Evolutionary conservation across 495 filamentous ascomycete species (phyloP), one percentile per base, ranked within the genome.

Genomic region (Tuber microsphaerosporum): DNA sequence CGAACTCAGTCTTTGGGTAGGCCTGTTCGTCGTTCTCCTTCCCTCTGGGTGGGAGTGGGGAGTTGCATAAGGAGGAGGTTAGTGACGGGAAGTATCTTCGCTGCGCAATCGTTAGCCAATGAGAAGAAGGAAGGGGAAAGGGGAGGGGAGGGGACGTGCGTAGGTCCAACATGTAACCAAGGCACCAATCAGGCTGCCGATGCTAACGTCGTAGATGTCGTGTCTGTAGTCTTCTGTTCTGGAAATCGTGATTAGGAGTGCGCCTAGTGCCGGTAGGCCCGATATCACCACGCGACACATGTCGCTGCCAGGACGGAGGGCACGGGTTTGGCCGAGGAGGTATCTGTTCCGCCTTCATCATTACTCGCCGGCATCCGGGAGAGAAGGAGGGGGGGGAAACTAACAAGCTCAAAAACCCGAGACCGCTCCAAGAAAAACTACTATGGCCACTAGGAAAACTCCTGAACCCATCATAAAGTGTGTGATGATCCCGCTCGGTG

Each of bases 211-310:
- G 71, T 91, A 97, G 7, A 96, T 92, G 82, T 98, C 96, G 79
- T 99, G 95, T 41, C 95, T 85, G 82, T 99, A 99, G 83, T 99
- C 95, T 82, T 97, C 91, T 71, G 92, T 90, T 10, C 95, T 88
- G n/a, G 91, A 94, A 69, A 97, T 92, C 2, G 94, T 94, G 77
- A 98, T 93, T 86, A 97, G 84, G 6, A 90, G 86, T 9, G 96
- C 96, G 41, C 91, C 93, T 2, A 98, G 79, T 2, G 97, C 80
- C 6, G 96, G 96, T 19, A 85, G 83, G 0, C 90, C 81, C 48
- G 89, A 89, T 31, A 93, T n/a, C 42, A 97, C 85, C 70, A 88
- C 88, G 31, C 88, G 88, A 7, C 87, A 85, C 69, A 95, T 86
- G 80, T 94, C 93, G 43, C 68, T 80, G 79, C 79, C 84, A 77